Evolutionary conservation across 1,284 basidiomycete species (phyloP), one percentile per base, ranked within the genome.

Genomic region (Xerocomus subilludens): DNA sequence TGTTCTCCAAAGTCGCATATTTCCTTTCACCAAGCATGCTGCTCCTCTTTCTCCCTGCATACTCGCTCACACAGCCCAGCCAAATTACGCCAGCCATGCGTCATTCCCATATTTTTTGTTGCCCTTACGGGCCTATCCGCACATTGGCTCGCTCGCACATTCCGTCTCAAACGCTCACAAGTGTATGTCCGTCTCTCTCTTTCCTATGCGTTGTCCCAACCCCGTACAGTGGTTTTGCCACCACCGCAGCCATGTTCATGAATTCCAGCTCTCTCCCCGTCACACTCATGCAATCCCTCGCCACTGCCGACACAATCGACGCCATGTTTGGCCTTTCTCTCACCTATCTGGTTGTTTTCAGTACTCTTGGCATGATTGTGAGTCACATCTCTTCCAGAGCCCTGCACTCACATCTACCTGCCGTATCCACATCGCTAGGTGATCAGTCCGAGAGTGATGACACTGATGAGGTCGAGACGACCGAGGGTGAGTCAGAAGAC

Each of bases 251-350:
- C 32, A 94, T 94, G 91, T 95, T 95, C 86, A 94, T 94, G 91
- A 97, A 97, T 83, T 96, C 95, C 11, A 98, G 98, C 82, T 97
- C 96, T 11, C 89, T 98, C 4, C 97, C 97, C 0, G 96, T 98
- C 59, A 97, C 97, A 0, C 88, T 98, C 49, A 93, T 96, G 91
- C 95, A 98, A 85, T 94, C 92, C 75, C 91, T 98, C 33, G 96
- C 96, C 14, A 86, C 93, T 69, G 94, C 94, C 69, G 97, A 98
- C 81, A 93, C 90, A 78, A 89, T 92, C 79, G 90, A 96, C 78
- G 91, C 93, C 49, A 98, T 98, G 95, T 89, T 98, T 56, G 96
- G 97, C 69, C 90, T 97, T 21, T 96, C 97, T 0, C 87, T 98
- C 74, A 97, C 96, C 1, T 98, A 98, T 82, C 89, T 98, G 56